phyloP scores from a whole-genome alignment of 2,329 filamentous ascomycete genomes.

The Aspergillus fumigatus region DNA sequence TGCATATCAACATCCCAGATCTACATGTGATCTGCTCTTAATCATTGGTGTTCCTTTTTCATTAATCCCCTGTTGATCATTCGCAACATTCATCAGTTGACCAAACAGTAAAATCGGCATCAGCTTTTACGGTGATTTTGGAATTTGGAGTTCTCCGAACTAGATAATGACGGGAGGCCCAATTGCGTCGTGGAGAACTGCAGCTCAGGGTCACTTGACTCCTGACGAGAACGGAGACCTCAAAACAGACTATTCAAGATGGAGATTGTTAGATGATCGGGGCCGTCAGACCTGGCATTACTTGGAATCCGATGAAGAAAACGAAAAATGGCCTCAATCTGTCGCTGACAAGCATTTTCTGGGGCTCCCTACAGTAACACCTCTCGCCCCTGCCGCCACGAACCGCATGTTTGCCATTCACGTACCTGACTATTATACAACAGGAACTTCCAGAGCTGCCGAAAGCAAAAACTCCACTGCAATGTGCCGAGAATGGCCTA shows the following conservation, averaged over 20 bases:
- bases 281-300: conserved; percentile 96
- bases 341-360: conserved; percentile 86
- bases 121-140: background rate
- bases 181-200: conserved; percentile 33
- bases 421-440: conserved; percentile 2
- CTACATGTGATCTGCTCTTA: background rate
- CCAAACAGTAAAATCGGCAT: background rate
- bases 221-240: conserved; percentile 33
- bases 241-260: conserved; percentile 74
- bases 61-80: background rate
- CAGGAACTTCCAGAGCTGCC: conserved; percentile 72
- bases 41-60: background rate
- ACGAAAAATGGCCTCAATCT: conserved; percentile 76
- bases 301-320: conserved; percentile 65
- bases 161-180: conserved; percentile 21
- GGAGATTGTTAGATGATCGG: conserved; percentile 77
- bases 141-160: conserved; percentile 1
- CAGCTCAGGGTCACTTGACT: conserved; percentile 31
- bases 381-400: conserved; percentile 1
- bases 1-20: background rate
- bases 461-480: conserved; percentile 65
- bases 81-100: background rate
- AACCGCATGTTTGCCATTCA: background rate
- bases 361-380: conserved; percentile 67
- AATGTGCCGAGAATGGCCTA: conserved; percentile 77